These are phyloP conservation scores for Chrysochromulina tobinii DNA, from an alignment of 78 protist genomes.

Conservation along the genomic window DNA sequence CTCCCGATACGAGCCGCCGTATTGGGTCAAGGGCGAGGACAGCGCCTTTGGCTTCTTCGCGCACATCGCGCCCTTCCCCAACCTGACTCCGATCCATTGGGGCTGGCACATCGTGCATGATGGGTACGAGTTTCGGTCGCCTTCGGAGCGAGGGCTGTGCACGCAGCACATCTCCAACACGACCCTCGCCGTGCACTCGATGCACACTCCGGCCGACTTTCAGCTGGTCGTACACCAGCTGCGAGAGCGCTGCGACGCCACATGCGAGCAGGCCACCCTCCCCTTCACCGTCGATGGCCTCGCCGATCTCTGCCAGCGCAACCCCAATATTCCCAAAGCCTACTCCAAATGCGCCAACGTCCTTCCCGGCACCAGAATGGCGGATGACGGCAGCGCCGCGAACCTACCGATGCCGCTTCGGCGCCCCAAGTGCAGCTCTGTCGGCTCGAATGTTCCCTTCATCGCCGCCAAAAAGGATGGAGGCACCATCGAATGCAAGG, in stretches of 20 bases:
- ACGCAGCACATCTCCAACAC: neutral
- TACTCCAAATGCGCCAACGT: neutral
- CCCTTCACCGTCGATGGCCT: neutral
- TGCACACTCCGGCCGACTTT: neutral
- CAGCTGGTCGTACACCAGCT: neutral
- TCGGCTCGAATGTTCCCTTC: neutral
- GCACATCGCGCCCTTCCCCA: neutral
- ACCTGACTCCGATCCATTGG: neutral
- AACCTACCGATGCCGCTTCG: neutral
- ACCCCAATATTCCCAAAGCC: neutral
- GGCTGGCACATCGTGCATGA: neutral
- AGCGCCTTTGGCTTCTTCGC: neutral
- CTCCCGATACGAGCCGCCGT: neutral
- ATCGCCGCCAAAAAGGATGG: neutral
- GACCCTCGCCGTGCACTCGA: neutral
- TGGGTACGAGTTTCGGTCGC: neutral
- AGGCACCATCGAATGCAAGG: neutral
- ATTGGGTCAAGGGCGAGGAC: constrained; percentile 17
- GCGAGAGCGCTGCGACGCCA: neutral
- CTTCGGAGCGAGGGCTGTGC: neutral
- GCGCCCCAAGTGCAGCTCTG: neutral
- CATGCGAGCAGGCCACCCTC: neutral
- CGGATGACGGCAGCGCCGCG: no score
- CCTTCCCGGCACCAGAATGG: neutral
- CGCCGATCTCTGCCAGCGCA: neutral